Percentiles rank a stretch among this genome's conserved stretches.
These are phyloP conservation scores for Scleroderma bovista DNA, from an alignment of 768 basidiomycete genomes.

Conservation along the genomic window DNA sequence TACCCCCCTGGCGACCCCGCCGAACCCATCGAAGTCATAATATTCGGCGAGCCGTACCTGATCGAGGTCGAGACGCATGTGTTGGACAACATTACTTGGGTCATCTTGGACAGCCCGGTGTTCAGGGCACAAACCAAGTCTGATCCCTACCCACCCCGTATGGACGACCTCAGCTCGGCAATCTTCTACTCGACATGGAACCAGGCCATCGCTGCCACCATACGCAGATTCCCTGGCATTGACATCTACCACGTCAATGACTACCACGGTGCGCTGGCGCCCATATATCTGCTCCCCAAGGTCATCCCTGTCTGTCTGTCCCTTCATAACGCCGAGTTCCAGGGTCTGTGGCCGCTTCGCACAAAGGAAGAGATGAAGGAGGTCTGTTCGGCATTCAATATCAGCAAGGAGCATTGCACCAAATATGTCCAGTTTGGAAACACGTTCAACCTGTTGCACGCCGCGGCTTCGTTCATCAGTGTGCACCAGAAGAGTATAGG, in stretches of 20 bases:
- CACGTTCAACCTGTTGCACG: constrained; percentile 93
- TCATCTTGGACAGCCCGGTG: constrained; percentile 90
- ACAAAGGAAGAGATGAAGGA: constrained; percentile 99
- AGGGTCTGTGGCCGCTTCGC: constrained; percentile 92
- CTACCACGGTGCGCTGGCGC: constrained; percentile 89
- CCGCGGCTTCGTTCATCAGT: constrained; percentile 88
- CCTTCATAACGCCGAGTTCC: constrained; percentile 96
- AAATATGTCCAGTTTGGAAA: constrained; percentile 98
- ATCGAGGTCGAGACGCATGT: constrained; percentile 94
- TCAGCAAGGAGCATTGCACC: constrained; percentile 92
- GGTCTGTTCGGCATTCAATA: constrained; percentile 96
- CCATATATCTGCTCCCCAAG: constrained; percentile 88
- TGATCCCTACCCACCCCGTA: constrained; percentile 93
- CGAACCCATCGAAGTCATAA: constrained; percentile 93
- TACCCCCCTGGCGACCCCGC: constrained; percentile 89
- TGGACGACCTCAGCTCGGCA: constrained; percentile 94
- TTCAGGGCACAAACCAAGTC: constrained; percentile 96
- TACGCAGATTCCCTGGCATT: constrained; percentile 78
- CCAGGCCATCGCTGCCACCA: constrained; percentile 89
- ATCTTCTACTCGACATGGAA: constrained; percentile 99
- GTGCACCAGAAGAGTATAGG: constrained; percentile 90
- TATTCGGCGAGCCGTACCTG: constrained; percentile 92
- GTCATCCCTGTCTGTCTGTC: constrained; percentile 87
- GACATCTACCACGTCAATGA: constrained; percentile 96
- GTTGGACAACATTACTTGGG: constrained; percentile 92